Base-by-base conservation (phyloP, 129 eudicot genomes). In the Arctium lappa region DNA sequence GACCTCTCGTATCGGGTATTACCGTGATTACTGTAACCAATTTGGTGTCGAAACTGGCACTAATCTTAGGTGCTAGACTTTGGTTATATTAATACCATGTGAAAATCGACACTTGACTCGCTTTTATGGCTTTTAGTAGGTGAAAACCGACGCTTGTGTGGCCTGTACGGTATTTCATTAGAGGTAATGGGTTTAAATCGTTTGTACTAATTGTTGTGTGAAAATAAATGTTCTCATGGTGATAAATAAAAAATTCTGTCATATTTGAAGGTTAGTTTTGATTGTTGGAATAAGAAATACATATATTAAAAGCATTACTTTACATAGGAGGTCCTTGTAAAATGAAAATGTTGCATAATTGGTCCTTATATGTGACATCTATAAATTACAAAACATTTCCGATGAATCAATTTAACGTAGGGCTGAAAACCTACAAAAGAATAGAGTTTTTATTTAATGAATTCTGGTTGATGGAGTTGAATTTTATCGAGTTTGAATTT, bases 21-120 rank as follows among this genome's bases (percentile, higher is more conserved):
- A 84, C 74, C 72, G 56, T 9, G 30, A 79, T 5, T 84, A 84
- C 34, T 84, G 87, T 62, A 78, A 40, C 66, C 79, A 78, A n/a
- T 60, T 84, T 79, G 87, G 80, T 44, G 87, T 84, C 8, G 3
- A 78, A 13, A 3, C 71, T 0, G 87, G 87, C 16, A 13, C 75
- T n/a, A 72, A 84, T 15, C 87, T 84, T 40, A 32, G 11, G 8
- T 78, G 87, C 40, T 60, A 39, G 38, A 12, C 69, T 31, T 46
- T 8, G 32, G 15, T 72, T 8, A 16, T n/a, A 18, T 36, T 60
- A 60, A 5, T n/a, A 16, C 29, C n/a, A n/a, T 60, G 27, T 60
- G 29, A n/a, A 16, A 16, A 60, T 2, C 13, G 9, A 60, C 9
- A n/a, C 29, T 2, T 56, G 8, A 16, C 1, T 66, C 5, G 34